These are phyloP conservation scores for Capsella bursapastoris DNA, from an alignment of 345 rosid species.

Conservation along the genomic window DNA sequence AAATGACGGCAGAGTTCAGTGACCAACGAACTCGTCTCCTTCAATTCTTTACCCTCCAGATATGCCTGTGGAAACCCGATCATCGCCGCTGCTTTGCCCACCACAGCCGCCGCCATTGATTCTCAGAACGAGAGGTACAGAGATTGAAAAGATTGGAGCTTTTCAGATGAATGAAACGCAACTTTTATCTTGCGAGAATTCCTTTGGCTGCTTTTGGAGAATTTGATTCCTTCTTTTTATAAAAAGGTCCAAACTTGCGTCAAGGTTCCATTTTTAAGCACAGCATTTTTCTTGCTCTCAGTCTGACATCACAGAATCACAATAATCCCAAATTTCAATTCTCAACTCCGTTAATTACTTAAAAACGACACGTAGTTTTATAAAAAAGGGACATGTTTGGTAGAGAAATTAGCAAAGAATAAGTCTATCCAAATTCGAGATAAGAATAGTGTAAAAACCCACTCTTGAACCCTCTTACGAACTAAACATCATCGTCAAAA, in stretches of 20 bases:
- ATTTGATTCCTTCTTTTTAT: conserved; percentile 25
- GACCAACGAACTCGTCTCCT: conserved; percentile 64
- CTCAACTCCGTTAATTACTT: neutral
- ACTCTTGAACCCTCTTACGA: conserved; percentile 26
- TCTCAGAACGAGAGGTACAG: neutral
- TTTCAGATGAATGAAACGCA: conserved; percentile 16
- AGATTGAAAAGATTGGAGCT: conserved; percentile 19
- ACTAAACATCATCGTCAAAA: conserved; percentile 1
- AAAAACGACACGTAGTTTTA: conserved; percentile 27
- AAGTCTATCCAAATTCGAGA: conserved; percentile 9
- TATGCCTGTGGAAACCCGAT: conserved; percentile 65
- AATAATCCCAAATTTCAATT: no score
- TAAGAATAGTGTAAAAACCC: conserved; percentile 14
- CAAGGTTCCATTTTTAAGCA: conserved; percentile 8
- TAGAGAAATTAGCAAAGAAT: neutral
- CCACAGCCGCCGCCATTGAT: conserved; percentile 45
- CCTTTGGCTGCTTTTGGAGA: conserved; percentile 23
- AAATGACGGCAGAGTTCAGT: conserved; percentile 90
- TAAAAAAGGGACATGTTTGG: neutral
- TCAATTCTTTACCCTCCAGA: conserved; percentile 62
- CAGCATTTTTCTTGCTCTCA: conserved; percentile 31
- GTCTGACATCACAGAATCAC: no score
- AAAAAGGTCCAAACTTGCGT: conserved; percentile 21
- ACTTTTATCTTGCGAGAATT: conserved; percentile 10
- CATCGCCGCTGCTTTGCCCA: conserved; percentile 34